These are phyloP conservation scores for Cladosporium sp. DNA, from an alignment of 2,329 filamentous ascomycete species.

Conservation along the genomic window DNA sequence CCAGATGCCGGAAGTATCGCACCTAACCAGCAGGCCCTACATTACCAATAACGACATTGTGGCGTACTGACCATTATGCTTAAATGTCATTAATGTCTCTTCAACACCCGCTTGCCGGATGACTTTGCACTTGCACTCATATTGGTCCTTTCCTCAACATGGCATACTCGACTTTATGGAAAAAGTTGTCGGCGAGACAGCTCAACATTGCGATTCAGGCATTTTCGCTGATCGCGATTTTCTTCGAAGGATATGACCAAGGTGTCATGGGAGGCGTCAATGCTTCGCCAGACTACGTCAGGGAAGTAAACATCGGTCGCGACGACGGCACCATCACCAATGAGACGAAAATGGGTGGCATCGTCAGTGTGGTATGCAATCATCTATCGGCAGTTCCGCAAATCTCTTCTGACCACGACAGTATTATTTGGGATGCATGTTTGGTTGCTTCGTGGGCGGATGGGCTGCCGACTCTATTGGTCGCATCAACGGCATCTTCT, in stretches of 20 bases:
- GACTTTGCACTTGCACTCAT: too few species aligned
- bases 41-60: too few species aligned
- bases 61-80: too few species aligned
- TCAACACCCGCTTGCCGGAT: too few species aligned
- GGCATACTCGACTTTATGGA: conserved; percentile 30
- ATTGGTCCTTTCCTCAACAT: too few species aligned
- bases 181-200: conserved; percentile 38
- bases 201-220: conserved; percentile 38
- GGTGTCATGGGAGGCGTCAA: conserved; percentile 53
- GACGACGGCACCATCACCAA: conserved; percentile 45
- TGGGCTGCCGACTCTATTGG: conserved; percentile 51
- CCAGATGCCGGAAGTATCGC: too few species aligned
- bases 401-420: neutral
- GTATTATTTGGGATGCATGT: conserved; percentile 51
- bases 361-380: conserved; percentile 40
- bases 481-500: conserved; percentile 49
- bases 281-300: conserved; percentile 38
- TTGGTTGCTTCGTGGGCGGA: conserved; percentile 48
- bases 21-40: too few species aligned
- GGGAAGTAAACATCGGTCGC: conserved; percentile 43
- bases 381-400: neutral
- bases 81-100: neutral
- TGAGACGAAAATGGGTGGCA: conserved; percentile 48
- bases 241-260: conserved; percentile 51
- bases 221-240: conserved; percentile 33